Evolutionary conservation across 2,329 filamentous ascomycete species (phyloP), one percentile per base, ranked within the genome.

Genomic region (Aquanectria penicillioides): DNA sequence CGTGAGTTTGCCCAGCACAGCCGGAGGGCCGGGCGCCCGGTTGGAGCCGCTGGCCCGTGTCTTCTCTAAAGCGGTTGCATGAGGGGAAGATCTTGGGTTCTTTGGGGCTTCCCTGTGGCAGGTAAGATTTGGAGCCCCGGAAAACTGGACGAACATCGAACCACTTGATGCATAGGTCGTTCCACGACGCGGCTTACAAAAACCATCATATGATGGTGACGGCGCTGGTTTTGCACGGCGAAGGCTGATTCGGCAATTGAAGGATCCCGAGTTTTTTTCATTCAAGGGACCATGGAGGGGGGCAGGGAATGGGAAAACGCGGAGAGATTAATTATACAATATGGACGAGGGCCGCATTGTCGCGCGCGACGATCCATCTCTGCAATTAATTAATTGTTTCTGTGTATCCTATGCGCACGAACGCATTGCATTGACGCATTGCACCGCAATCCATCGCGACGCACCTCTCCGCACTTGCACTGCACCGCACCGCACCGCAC

Each of bases 181-280:
- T 51, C 68, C 68, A 70, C 61, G 59, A 57, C 61, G 31, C 49
- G 37, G 59, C 59, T 58, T 43, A 53, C 26, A 47, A 50, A 26
- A 31, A 29, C 20, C 50, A 69, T 69, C 67, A 69, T 69, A 49
- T 66, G 63, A 69, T 65, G 57, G 59, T 65, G 67, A 69, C 58
- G 64, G 41, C 40, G 55, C 22, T 36, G 18, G 15, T 22, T 26
- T 47, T 13, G 23, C 11, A 26, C 33, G n/a, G n/a, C 22, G 54
- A 51, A 29, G 33, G 26, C 40, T 52, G 54, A 50, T 57, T 57
- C 54, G 54, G 41, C 40, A 52, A 57, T 57, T 38, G 47, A 26
- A 58, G 43, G 51, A 20, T 36, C 17, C 33, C 33, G 26, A 41
- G 23, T 26, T 41, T 47, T 56, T 50, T 62, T 43, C 48, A 43